phyloP scores from a whole-genome alignment of 495 filamentous ascomycete genomes.

The Xylaria cubensis region DNA sequence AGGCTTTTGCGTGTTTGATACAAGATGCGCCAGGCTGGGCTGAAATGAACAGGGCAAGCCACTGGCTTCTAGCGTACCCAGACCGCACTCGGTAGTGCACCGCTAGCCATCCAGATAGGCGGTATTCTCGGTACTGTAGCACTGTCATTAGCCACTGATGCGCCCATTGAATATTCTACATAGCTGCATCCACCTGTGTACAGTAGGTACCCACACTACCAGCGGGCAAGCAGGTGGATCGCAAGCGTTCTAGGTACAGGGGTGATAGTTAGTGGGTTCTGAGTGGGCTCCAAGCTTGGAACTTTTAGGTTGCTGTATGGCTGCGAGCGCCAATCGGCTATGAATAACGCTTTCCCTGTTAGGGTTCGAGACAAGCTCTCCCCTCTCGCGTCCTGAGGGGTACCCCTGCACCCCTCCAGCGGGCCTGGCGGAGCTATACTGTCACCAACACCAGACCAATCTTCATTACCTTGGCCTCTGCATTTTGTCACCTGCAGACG shows the following conservation, averaged over 20 bases:
- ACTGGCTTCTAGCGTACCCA: slow-evolving; percentile 10
- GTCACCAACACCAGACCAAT: slow-evolving; percentile 12
- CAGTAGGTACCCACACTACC: neutral
- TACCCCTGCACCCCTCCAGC: slow-evolving; percentile 12
- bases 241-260: neutral
- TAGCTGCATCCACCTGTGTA: neutral
- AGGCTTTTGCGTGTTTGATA: neutral
- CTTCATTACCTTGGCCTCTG: slow-evolving; percentile 17
- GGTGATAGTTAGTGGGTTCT: neutral
- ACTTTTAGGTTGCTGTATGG: slow-evolving; percentile 19
- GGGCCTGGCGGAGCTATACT: slow-evolving; percentile 11
- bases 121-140: neutral
- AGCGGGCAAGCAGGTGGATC: neutral
- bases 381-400: slow-evolving; percentile 19
- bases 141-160: neutral
- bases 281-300: slow-evolving; percentile 18
- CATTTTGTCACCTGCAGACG: slow-evolving; percentile 22
- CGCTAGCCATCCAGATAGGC: neutral
- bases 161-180: neutral
- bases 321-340: slow-evolving; percentile 24
- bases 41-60: slow-evolving; percentile 10
- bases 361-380: slow-evolving; percentile 17
- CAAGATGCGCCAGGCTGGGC: slow-evolving; percentile 2
- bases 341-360: slow-evolving; percentile 15
- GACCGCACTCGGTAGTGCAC: neutral